These are phyloP conservation scores for Russula ochroleuca DNA, from an alignment of 768 basidiomycete species.

Conservation along the genomic window DNA sequence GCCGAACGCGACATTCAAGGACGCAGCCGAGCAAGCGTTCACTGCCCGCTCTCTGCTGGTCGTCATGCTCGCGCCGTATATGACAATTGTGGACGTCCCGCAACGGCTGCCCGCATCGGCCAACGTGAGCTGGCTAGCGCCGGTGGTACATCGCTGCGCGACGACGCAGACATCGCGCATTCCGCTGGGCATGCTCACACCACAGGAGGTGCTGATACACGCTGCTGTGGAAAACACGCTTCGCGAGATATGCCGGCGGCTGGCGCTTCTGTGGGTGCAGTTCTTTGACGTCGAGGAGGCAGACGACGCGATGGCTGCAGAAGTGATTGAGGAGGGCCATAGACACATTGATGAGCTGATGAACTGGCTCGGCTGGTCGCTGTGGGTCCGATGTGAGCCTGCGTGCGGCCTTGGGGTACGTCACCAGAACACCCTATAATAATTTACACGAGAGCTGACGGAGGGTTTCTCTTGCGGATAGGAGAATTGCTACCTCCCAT, in stretches of 20 bases:
- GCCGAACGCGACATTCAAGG: slow-evolving; percentile 22
- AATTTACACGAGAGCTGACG: neutral
- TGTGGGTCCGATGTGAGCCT: slow-evolving; percentile 26
- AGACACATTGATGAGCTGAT: slow-evolving; percentile 22
- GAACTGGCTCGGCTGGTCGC: slow-evolving; percentile 29
- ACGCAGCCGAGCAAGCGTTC: slow-evolving; percentile 11
- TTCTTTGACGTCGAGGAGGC: slow-evolving; percentile 27
- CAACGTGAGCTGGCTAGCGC: slow-evolving; percentile 20
- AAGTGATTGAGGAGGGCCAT: neutral
- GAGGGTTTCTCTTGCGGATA: neutral
- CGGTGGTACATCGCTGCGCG: slow-evolving; percentile 23
- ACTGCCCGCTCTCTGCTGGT: slow-evolving; percentile 16
- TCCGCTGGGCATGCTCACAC: slow-evolving; percentile 18
- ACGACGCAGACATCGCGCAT: slow-evolving; percentile 23
- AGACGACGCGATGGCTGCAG: neutral
- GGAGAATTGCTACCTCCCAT: slow-evolving; percentile 25
- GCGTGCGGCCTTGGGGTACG: slow-evolving; percentile 24
- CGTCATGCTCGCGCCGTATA: slow-evolving; percentile 33
- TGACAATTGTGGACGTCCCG: slow-evolving; percentile 26
- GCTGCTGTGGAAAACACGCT: slow-evolving; percentile 23
- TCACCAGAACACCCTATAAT: neutral
- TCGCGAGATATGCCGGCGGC: slow-evolving; percentile 27
- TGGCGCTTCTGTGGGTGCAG: slow-evolving; percentile 22
- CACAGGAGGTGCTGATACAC: slow-evolving; percentile 21
- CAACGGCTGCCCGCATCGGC: neutral